Evolutionary conservation across 768 basidiomycete genomes (phyloP).

Genomic region (Leccinellum albellum): DNA sequence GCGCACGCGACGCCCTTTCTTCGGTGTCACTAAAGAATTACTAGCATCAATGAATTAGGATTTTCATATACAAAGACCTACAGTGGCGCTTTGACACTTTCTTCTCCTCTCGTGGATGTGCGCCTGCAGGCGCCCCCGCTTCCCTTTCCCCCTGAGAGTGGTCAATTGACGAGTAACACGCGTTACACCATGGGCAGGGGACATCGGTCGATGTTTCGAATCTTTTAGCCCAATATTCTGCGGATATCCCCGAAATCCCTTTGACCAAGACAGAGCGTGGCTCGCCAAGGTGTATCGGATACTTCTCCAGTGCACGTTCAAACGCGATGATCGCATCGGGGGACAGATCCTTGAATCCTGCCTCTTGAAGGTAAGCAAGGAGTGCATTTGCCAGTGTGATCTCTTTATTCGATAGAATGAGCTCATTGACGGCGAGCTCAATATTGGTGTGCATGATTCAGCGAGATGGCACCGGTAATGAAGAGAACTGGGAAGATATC

Average conservation of each 20-base stretch:
- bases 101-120: not conserved
- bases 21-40: conserved; percentile 4
- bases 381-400: conserved; percentile 9
- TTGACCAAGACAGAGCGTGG: conserved; percentile 2
- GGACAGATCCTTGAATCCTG: conserved; percentile 7
- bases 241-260: not conserved
- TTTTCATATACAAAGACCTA: not conserved
- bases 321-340: conserved; percentile 11
- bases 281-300: conserved; percentile 1
- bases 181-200: not conserved
- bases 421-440: conserved; percentile 6
- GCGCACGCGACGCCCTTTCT: not conserved
- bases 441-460: conserved; percentile 14
- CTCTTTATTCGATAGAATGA: conserved; percentile 5
- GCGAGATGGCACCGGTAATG: not conserved
- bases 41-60: not conserved
- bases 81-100: conserved; percentile 3
- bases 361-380: conserved; percentile 8
- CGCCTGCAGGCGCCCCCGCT: not conserved
- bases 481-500: not conserved
- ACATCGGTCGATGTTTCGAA: not conserved
- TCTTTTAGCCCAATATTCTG: conserved; percentile 9
- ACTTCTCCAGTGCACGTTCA: conserved; percentile 17
- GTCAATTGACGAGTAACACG: not conserved
- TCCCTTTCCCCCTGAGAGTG: not conserved